phyloP scores from a whole-genome alignment of 306 rosid species.

The Cicer pinnatifidum region DNA sequence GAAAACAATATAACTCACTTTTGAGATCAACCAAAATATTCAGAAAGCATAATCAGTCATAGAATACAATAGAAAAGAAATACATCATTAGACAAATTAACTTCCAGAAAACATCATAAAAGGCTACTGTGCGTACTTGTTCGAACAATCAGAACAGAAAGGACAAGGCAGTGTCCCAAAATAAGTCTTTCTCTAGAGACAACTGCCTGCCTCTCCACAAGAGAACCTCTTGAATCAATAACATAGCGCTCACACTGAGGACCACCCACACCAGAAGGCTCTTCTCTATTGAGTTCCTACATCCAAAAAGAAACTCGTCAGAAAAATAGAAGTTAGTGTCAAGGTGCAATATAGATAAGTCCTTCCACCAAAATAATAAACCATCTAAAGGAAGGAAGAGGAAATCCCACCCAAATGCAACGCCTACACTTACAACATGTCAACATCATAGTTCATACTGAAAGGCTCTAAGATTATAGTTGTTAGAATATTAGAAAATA shows the following conservation, averaged over 20 bases:
- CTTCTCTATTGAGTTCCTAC: slow-evolving; percentile 94
- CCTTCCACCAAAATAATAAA: slow-evolving; percentile 12
- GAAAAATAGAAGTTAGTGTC: slow-evolving; percentile 5
- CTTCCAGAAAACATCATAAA: slow-evolving; percentile 35
- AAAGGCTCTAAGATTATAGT: slow-evolving; percentile 6
- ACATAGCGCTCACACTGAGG: slow-evolving; percentile 79
- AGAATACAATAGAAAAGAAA: slow-evolving; percentile 29
- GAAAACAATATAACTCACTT: slow-evolving; percentile 46
- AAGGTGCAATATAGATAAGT: slow-evolving; percentile 25
- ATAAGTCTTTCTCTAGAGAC: slow-evolving; percentile 89
- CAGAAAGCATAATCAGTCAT: slow-evolving; percentile 26
- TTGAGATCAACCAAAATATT: slow-evolving; percentile 26
- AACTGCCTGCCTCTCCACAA: slow-evolving; percentile 90
- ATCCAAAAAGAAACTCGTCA: slow-evolving; percentile 39
- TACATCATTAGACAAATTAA: slow-evolving; percentile 38
- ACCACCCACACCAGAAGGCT: slow-evolving; percentile 95
- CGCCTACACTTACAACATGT: background rate
- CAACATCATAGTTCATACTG: slow-evolving; percentile 2
- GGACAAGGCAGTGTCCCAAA: slow-evolving; percentile 93
- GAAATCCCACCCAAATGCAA: slow-evolving; percentile 2
- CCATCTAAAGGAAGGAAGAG: background rate
- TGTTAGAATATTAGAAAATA: no score
- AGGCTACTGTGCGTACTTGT: slow-evolving; percentile 57
- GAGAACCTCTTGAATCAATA: slow-evolving; percentile 96
- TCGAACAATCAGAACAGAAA: slow-evolving; percentile 78